Percentiles rank a stretch among this genome's conserved stretches.
Conservation (phyloP, 345 rosid species). For the Brassica juncea region DNA sequence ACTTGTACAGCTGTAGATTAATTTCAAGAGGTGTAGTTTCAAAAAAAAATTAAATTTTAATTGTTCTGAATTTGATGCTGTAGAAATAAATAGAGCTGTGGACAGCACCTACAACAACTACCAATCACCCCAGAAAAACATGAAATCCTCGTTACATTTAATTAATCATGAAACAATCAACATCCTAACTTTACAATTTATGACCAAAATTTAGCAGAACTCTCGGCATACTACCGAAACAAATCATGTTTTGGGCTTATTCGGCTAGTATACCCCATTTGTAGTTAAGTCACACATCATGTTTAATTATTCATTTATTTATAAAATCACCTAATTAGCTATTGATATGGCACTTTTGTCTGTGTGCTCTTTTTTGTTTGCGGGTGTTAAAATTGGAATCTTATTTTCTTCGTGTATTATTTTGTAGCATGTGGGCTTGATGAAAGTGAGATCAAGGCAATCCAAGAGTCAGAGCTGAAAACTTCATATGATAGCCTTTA, state of each 20-base stretch:
- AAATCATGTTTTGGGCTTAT: background rate
- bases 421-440: conserved; percentile 41
- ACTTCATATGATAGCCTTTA: conserved; percentile 48
- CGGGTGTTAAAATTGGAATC: background rate
- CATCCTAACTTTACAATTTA: background rate
- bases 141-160: background rate
- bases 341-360: background rate
- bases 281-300: background rate
- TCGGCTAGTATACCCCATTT: background rate
- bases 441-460: conserved; percentile 54
- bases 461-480: conserved; percentile 51
- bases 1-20: no score
- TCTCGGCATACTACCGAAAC: background rate
- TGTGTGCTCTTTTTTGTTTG: background rate
- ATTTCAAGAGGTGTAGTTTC: no score
- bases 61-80: no score
- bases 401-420: background rate
- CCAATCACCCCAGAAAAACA: no score
- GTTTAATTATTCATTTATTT: background rate
- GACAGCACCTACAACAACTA: no score
- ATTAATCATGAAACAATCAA: background rate
- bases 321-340: background rate
- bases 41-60: no score
- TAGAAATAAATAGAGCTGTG: no score
- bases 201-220: background rate